Evolutionary conservation across 1,284 basidiomycete species (phyloP).

Genomic region (Wolfiporia cocos): DNA sequence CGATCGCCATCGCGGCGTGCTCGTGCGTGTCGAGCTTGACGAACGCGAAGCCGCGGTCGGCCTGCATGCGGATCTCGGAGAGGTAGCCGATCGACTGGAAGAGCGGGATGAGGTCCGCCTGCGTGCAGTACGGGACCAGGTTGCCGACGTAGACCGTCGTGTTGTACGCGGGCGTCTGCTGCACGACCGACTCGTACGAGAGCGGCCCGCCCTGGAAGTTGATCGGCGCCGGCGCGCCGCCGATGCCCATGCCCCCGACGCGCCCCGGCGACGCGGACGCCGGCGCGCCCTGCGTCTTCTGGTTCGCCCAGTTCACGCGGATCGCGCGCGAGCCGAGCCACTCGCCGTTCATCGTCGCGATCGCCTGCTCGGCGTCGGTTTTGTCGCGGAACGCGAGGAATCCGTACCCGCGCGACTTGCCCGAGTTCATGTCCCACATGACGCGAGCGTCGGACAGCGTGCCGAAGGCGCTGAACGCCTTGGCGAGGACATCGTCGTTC

Average conservation of each 20-base stretch:
- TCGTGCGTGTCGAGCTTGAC: slow-evolving; percentile 98
- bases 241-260: slow-evolving; percentile 36
- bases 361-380: slow-evolving; percentile 96
- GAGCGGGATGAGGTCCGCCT: slow-evolving; percentile 91
- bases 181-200: slow-evolving; percentile 83
- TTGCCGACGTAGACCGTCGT: slow-evolving; percentile 98
- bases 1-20: slow-evolving; percentile 95
- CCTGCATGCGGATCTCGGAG: slow-evolving; percentile 97
- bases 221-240: slow-evolving; percentile 73
- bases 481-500: slow-evolving; percentile 93
- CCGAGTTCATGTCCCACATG: slow-evolving; percentile 99
- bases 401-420: slow-evolving; percentile 92
- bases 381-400: slow-evolving; percentile 95
- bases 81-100: slow-evolving; percentile 98
- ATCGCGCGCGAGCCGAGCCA: slow-evolving; percentile 98
- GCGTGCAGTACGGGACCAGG: slow-evolving; percentile 91
- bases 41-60: slow-evolving; percentile 97
- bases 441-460: slow-evolving; percentile 95
- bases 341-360: slow-evolving; percentile 98
- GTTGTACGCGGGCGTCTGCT: slow-evolving; percentile 89
- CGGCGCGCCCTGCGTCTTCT: slow-evolving; percentile 81
- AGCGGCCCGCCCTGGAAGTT: slow-evolving; percentile 82
- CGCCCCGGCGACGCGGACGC: slow-evolving; percentile 21
- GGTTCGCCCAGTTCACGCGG: slow-evolving; percentile 99
- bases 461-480: slow-evolving; percentile 94